phyloP scores from a whole-genome alignment of 306 rosid species.

The Spatholobus suberectus region DNA sequence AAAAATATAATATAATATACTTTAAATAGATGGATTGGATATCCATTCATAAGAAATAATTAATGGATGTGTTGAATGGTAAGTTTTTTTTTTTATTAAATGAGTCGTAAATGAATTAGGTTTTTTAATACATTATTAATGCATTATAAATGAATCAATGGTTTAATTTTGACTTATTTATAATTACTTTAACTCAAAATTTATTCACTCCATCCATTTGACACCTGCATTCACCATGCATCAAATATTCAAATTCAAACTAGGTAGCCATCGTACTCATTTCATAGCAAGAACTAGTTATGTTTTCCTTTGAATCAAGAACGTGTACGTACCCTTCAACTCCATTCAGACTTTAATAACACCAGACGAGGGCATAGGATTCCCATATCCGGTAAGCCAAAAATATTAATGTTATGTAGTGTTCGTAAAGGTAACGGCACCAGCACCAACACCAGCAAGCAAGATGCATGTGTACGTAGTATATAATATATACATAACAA shows the following conservation, averaged over 20 bases:
- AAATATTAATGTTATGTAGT: slow-evolving; percentile 54
- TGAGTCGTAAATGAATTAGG: neutral
- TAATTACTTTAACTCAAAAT: neutral
- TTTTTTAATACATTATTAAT: neutral
- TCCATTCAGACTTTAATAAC: neutral
- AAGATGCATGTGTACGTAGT: slow-evolving; percentile 33
- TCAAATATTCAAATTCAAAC: slow-evolving; percentile 17
- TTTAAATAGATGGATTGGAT: neutral
- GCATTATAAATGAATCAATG: neutral
- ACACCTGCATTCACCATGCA: neutral
- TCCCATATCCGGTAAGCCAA: slow-evolving; percentile 34
- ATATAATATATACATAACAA: neutral
- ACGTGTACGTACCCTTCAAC: slow-evolving; percentile 1
- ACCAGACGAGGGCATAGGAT: slow-evolving; percentile 45
- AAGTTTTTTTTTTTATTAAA: neutral
- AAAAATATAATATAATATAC: neutral
- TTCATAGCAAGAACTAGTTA: neutral
- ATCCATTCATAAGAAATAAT: no score
- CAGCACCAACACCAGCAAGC: slow-evolving; percentile 35
- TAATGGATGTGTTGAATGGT: neutral
- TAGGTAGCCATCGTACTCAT: neutral
- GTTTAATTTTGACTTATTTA: neutral
- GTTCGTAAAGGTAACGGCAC: slow-evolving; percentile 85
- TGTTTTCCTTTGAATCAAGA: slow-evolving; percentile 17
- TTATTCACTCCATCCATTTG: neutral